These are phyloP conservation scores for Apocynum venetum DNA, from an alignment of 257 asterid genomes.

Conservation along the genomic window DNA sequence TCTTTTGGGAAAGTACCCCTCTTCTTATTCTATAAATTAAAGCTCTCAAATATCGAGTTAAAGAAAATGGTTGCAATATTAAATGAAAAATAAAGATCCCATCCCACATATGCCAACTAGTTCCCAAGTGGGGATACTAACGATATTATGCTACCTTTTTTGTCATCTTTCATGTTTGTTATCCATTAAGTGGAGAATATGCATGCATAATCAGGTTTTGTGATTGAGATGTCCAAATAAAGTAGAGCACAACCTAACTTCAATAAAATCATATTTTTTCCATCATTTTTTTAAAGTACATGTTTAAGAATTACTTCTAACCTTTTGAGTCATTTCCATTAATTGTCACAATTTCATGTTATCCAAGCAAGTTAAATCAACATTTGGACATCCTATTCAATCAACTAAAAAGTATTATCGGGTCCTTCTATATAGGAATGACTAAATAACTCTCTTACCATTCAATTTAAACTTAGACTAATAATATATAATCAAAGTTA, in stretches of 20 bases:
- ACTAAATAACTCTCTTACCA: neutral
- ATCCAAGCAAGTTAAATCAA: too few species aligned
- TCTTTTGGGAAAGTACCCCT: neutral
- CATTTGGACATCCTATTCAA: too few species aligned
- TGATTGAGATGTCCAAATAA: neutral
- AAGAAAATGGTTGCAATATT: neutral
- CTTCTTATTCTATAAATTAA: neutral
- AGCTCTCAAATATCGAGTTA: neutral
- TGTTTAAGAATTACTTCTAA: neutral
- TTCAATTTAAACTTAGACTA: neutral
- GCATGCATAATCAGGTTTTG: neutral
- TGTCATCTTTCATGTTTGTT: neutral
- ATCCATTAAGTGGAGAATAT: neutral
- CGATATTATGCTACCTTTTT: neutral
- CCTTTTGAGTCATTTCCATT: neutral
- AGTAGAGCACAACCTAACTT: neutral
- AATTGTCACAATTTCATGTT: neutral
- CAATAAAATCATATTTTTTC: neutral
- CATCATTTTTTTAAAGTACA: neutral
- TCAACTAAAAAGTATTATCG: too few species aligned
- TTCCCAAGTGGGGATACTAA: neutral
- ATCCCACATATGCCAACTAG: neutral
- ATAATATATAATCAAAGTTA: neutral
- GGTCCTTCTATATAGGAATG: neutral
- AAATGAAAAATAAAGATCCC: neutral